Evolutionary conservation across 164 flowering plant genomes (phyloP), one percentile per base, ranked within the genome.

Genomic region (Stephania japonica): DNA sequence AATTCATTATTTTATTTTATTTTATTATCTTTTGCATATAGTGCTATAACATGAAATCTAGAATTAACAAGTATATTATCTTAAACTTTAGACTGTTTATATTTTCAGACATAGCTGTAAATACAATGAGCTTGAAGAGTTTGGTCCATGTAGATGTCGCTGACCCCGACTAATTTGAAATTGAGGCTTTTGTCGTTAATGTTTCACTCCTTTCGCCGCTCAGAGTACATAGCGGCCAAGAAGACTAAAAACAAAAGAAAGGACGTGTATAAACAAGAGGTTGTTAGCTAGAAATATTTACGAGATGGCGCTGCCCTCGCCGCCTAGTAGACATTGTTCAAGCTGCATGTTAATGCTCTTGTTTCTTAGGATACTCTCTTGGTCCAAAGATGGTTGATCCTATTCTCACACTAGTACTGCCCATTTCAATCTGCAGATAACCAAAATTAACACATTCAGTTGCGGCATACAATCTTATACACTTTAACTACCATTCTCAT

Each of bases 331-430:
- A 69, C 47, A 47, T 53, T 53, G 19, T 53, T 53, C 61, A 53
- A 53, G 61, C 62, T 47, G 14, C 11, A 26, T 0, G 12, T 50
- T 49, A 70, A n/a, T 66, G 65, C 18, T 41, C 62, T 44, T 78
- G 73, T 68, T 87, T 88, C 86, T 86, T 87, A 7, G 89, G 83
- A 72, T 90, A 91, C 67, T 86, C 90, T 78, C 97, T 88, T 11
- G 91, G 82, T 62, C 97, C 97, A 77, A 91, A 90, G 82, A 91
- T 91, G 61, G 92, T 89, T 18, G 97, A 86, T 77, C 97, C 97
- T 26, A 90, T 80, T 75, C 97, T 85, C 75, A 91, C 91, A 72
- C 81, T 90, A 1, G 97, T 90, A 61, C 97, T 91, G 24, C 97
- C 97, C 92, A 90, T 81, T 81, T 87, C 91, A 78, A 90, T 89